Percentiles rank a stretch among this genome's conserved stretches.
Evolutionary conservation across 78 protist genomes (phyloP).

Genomic region (Monosiga brevicollis): DNA sequence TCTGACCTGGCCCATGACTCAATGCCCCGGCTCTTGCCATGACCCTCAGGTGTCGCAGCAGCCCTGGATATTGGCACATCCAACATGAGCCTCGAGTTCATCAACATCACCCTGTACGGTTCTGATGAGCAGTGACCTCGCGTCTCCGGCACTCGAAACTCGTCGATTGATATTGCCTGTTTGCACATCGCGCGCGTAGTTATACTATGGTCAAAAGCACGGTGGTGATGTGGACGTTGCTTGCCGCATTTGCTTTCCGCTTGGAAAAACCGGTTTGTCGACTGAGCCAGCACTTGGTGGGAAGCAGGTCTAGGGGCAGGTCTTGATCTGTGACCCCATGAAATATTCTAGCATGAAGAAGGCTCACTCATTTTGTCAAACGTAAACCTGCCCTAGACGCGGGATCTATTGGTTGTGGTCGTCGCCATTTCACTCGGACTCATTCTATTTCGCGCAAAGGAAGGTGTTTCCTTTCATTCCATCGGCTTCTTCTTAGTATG

Average conservation of each 20-base stretch:
- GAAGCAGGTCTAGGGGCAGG: too few relatives aligned
- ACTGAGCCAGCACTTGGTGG: too few relatives aligned
- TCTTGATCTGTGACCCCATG: too few relatives aligned
- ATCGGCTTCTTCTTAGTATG: neutral
- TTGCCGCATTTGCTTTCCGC: neutral
- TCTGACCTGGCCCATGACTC: neutral
- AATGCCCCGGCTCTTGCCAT: neutral
- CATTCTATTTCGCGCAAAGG: neutral
- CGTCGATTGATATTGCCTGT: too few relatives aligned
- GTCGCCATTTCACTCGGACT: neutral
- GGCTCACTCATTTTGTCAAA: too few relatives aligned
- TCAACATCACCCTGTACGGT: conserved; percentile 4
- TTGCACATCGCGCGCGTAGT: neutral
- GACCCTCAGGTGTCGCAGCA: conserved; percentile 10
- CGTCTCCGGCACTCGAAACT: neutral
- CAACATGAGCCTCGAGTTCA: conserved; percentile 1
- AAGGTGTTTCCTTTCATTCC: neutral
- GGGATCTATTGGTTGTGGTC: neutral
- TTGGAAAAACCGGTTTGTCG: neutral
- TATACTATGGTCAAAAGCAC: neutral
- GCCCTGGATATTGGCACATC: conserved; percentile 24
- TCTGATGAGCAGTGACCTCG: neutral
- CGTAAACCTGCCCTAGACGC: too few relatives aligned
- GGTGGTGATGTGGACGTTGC: neutral
- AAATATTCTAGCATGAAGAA: too few relatives aligned